phyloP scores from a whole-genome alignment of 208 protist genomes.

The Polymyxa betae region DNA sequence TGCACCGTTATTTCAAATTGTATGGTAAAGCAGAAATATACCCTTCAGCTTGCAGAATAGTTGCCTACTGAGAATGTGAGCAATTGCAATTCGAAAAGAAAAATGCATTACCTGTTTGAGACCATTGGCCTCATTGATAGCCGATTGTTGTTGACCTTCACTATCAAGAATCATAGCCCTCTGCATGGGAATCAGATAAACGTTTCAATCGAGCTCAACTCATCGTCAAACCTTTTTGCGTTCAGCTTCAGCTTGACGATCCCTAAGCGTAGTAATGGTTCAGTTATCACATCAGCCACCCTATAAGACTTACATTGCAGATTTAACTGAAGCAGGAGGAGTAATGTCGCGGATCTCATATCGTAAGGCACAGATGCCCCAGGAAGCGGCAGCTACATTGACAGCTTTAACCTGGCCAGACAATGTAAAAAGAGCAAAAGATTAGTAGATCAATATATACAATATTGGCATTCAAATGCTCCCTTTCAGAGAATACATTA shows the following conservation, averaged over 20 bases:
- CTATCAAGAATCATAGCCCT: slow-evolving; percentile 3
- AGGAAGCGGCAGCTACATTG: slow-evolving; percentile 83
- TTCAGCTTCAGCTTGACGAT: slow-evolving; percentile 46
- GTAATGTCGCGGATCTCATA: slow-evolving; percentile 48
- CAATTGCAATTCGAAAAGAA: background rate
- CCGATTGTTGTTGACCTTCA: slow-evolving; percentile 35
- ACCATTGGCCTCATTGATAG: slow-evolving; percentile 40
- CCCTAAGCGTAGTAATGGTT: background rate
- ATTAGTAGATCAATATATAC: slow-evolving; percentile 69
- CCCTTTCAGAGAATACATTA: slow-evolving; percentile 87
- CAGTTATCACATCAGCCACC: background rate
- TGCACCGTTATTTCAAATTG: background rate
- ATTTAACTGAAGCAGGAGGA: background rate
- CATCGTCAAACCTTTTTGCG: background rate
- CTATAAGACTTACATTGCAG: background rate
- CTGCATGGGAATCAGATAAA: background rate
- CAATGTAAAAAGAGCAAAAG: background rate
- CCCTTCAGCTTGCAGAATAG: slow-evolving; percentile 26
- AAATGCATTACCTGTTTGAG: background rate
- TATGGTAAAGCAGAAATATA: background rate
- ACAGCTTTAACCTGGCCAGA: slow-evolving; percentile 77
- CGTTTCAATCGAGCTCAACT: background rate
- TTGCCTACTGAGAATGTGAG: background rate
- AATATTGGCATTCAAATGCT: slow-evolving; percentile 61
- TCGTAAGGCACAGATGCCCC: slow-evolving; percentile 81